A percentile compares a stretch with the other conserved stretches of the same genome.
Evolutionary conservation across 768 basidiomycete genomes (phyloP).

Genomic region (Macrolepiota dolichaula): DNA sequence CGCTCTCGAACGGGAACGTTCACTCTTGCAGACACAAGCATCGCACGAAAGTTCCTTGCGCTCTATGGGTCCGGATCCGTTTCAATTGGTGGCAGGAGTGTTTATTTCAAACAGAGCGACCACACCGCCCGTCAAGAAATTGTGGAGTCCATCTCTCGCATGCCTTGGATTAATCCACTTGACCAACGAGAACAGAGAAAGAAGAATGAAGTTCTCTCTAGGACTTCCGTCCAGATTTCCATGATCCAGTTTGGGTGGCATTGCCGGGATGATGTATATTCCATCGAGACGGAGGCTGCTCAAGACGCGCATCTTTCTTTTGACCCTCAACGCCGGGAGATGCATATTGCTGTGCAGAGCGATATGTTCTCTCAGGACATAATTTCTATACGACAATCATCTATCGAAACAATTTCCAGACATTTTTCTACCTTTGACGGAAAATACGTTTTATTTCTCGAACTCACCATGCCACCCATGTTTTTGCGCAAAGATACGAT

Average conservation of each 20-base stretch:
- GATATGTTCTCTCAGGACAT: conserved; percentile 21
- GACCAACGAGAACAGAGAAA: conserved; percentile 30
- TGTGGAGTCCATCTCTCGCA: conserved; percentile 31
- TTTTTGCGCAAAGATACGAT: conserved; percentile 6
- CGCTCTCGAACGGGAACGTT: conserved; percentile 33
- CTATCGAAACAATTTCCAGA: conserved; percentile 36
- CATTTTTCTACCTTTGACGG: conserved; percentile 25
- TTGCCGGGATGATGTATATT: conserved; percentile 55
- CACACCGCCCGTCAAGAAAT: conserved; percentile 27
- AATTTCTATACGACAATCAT: conserved; percentile 42
- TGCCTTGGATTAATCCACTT: conserved; percentile 41
- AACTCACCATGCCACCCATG: conserved; percentile 31
- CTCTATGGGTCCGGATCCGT: conserved; percentile 31
- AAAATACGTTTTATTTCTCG: conserved; percentile 39
- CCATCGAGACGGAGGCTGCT: conserved; percentile 36
- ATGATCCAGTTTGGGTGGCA: conserved; percentile 59
- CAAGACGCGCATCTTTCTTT: conserved; percentile 31
- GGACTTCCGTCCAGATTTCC: conserved; percentile 25
- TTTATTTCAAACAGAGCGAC: conserved; percentile 30
- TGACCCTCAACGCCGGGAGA: conserved; percentile 41
- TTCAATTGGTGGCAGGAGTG: conserved; percentile 25
- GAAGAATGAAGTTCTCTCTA: conserved; percentile 26
- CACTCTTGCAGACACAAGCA: conserved; percentile 1
- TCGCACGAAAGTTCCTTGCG: conserved; percentile 31
- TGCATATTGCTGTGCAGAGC: conserved; percentile 33